Percentiles rank a stretch among this genome's conserved stretches.
phyloP scores from a whole-genome alignment of 192 early-diverging fungal genomes.

The Linnemannia schmuckeri region DNA sequence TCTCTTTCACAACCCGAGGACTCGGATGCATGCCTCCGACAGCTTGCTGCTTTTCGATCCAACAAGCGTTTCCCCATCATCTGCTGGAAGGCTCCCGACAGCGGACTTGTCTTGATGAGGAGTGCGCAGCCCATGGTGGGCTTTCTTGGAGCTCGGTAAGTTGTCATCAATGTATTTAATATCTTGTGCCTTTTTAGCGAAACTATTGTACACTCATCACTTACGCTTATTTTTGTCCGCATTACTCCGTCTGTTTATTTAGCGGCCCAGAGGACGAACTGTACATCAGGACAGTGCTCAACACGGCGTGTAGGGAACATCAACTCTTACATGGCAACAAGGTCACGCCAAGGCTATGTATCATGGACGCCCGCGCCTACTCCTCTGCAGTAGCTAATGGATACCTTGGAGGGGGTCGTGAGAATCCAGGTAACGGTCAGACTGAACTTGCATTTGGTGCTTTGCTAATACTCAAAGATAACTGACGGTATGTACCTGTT shows the following conservation, averaged over 20 bases:
- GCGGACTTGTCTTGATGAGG: constrained; percentile 52
- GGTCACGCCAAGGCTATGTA: constrained; percentile 49
- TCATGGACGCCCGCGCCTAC: constrained; percentile 57
- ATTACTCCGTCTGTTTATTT: background rate
- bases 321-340: constrained; percentile 1
- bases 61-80: constrained; percentile 56
- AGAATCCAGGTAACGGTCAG: constrained; percentile 43
- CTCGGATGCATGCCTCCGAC: constrained; percentile 23
- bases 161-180: background rate
- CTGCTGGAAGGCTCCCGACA: constrained; percentile 54
- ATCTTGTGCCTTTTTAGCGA: background rate
- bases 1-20: background rate
- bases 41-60: constrained; percentile 48
- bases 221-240: background rate
- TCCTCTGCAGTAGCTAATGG: constrained; percentile 54
- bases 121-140: constrained; percentile 62
- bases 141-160: constrained; percentile 49
- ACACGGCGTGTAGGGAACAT: constrained; percentile 37
- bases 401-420: constrained; percentile 53
- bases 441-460: background rate
- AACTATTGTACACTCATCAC: background rate
- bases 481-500: background rate
- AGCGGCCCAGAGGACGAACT: constrained; percentile 58
- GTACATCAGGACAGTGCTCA: constrained; percentile 53
- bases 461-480: background rate